Percentiles rank a stretch among this genome's conserved stretches.
phyloP scores from a whole-genome alignment of 2,329 filamentous ascomycete genomes.

The Botrytis aclada region DNA sequence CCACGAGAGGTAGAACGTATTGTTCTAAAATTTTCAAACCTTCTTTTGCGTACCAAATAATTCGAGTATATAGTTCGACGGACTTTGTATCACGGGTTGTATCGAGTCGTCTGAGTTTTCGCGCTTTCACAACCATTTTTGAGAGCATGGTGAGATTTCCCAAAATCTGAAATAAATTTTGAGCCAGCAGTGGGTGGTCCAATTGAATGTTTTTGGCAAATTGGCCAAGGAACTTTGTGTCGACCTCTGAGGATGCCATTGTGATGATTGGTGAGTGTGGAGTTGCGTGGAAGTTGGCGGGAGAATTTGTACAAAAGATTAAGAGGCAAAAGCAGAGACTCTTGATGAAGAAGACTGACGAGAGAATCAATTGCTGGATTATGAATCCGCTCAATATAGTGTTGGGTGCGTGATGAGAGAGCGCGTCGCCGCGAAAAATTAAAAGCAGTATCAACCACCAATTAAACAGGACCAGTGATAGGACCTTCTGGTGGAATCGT shows the following conservation, averaged over 20 bases:
- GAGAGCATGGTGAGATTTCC: slow-evolving; percentile 87
- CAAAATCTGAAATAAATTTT: slow-evolving; percentile 84
- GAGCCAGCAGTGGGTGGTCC: slow-evolving; percentile 75
- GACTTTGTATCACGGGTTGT: slow-evolving; percentile 74
- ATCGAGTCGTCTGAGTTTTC: slow-evolving; percentile 80
- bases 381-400: neutral
- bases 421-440: neutral
- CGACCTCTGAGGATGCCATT: slow-evolving; percentile 96
- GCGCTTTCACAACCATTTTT: slow-evolving; percentile 75
- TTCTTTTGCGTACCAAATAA: slow-evolving; percentile 92
- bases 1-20: slow-evolving; percentile 82
- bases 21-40: slow-evolving; percentile 83
- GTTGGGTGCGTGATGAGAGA: neutral
- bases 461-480: neutral
- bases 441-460: neutral
- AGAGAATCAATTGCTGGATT: neutral
- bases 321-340: neutral
- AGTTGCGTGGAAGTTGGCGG: neutral
- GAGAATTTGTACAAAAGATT: neutral
- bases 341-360: neutral
- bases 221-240: slow-evolving; percentile 92
- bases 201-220: slow-evolving; percentile 77
- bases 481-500: neutral
- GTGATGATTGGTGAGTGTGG: neutral
- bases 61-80: slow-evolving; percentile 81